phyloP scores from a whole-genome alignment of 1,284 basidiomycete species.

The Rhodotorula sp. region DNA sequence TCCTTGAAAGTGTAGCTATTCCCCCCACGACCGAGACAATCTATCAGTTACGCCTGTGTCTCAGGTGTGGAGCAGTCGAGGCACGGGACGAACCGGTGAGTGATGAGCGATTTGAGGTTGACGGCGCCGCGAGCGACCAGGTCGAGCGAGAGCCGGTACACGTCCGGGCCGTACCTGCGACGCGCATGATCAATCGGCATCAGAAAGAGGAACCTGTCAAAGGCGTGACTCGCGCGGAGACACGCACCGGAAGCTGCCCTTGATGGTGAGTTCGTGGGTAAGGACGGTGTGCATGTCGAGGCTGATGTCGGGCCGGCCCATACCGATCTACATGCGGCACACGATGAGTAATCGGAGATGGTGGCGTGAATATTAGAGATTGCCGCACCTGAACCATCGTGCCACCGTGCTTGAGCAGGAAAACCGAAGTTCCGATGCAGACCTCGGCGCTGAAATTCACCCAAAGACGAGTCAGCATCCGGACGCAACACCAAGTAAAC shows the following conservation, averaged over 20 bases:
- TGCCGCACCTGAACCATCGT: slow-evolving; percentile 53
- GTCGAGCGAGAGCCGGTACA: slow-evolving; percentile 59
- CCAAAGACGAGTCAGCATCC: background rate
- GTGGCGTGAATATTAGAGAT: no score
- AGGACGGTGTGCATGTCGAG: slow-evolving; percentile 59
- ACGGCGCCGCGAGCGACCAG: slow-evolving; percentile 57
- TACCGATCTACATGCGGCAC: slow-evolving; percentile 58
- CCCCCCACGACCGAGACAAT: background rate
- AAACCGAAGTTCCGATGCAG: slow-evolving; percentile 60
- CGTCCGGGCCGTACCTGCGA: slow-evolving; percentile 58
- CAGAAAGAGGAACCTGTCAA: background rate
- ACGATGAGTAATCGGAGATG: no score
- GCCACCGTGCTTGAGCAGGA: slow-evolving; percentile 68
- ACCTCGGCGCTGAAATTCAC: slow-evolving; percentile 51
- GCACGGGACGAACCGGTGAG: slow-evolving; percentile 57
- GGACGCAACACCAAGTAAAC: rapidly evolving
- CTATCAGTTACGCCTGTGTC: no score
- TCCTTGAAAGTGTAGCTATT: slow-evolving; percentile 52
- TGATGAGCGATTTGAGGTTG: slow-evolving; percentile 57
- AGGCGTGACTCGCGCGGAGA: no score
- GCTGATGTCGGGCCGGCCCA: slow-evolving; percentile 50
- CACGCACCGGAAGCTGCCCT: slow-evolving; percentile 81
- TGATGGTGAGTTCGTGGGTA: slow-evolving; percentile 73
- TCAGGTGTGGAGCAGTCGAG: background rate
- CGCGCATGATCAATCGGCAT: background rate